phyloP scores from a whole-genome alignment of 2,329 filamentous ascomycete genomes.

The Diaporthe citri region DNA sequence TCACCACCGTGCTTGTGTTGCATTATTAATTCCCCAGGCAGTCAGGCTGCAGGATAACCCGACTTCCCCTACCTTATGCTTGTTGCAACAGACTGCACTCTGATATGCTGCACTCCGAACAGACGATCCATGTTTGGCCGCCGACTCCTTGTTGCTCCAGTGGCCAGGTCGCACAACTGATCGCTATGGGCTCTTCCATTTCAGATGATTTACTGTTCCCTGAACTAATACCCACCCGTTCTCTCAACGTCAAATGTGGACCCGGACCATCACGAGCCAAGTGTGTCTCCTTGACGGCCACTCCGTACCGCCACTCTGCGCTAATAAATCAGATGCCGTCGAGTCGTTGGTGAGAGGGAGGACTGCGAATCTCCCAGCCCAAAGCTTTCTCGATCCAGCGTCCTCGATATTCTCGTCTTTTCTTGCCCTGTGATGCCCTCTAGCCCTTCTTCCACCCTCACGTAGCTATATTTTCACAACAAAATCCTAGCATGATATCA shows the following conservation, averaged over 20 bases:
- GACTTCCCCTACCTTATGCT: background rate
- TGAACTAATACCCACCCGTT: background rate
- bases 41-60: slow-evolving; percentile 23
- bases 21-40: slow-evolving; percentile 30
- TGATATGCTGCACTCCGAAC: background rate
- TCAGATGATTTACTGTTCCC: background rate
- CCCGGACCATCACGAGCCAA: slow-evolving; percentile 18
- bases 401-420: background rate
- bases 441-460: background rate
- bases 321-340: background rate
- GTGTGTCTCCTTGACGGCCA: slow-evolving; percentile 23
- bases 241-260: background rate
- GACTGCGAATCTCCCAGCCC: too few relatives aligned
- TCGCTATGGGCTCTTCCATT: background rate
- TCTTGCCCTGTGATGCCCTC: too few relatives aligned
- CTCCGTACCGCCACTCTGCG: slow-evolving; percentile 24
- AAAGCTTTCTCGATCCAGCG: background rate
- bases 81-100: background rate
- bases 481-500: background rate
- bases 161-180: background rate
- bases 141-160: background rate
- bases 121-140: background rate
- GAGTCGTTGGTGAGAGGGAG: background rate
- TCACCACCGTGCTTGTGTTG: slow-evolving; percentile 3
- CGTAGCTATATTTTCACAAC: background rate